phyloP scores from a whole-genome alignment of 768 basidiomycete genomes.

The Lepiota venenata region DNA sequence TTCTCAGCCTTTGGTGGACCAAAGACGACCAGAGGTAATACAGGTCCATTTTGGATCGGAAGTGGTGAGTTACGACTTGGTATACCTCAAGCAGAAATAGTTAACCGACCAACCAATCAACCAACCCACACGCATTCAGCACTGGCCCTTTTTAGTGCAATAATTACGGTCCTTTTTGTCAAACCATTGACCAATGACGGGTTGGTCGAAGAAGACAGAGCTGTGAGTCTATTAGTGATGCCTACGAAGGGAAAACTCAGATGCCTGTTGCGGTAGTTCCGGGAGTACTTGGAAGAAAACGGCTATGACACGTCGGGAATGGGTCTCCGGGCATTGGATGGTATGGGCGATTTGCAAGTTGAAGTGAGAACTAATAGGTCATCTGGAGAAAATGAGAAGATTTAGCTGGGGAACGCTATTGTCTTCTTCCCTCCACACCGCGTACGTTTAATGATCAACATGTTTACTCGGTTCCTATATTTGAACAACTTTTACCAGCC shows the following conservation, averaged over 20 bases:
- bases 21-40: slow-evolving; percentile 52
- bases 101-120: no score
- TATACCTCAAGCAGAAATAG: no score
- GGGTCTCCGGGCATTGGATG: slow-evolving; percentile 8
- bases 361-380: no score
- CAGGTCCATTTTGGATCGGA: slow-evolving; percentile 86
- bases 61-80: slow-evolving; percentile 42
- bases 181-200: slow-evolving; percentile 74
- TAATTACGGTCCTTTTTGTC: slow-evolving; percentile 70
- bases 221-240: slow-evolving; percentile 33
- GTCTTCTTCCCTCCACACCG: no score
- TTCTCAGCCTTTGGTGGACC: slow-evolving; percentile 57
- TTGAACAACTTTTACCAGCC: no score
- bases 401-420: no score
- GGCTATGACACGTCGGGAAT: slow-evolving; percentile 18
- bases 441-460: no score
- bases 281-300: slow-evolving; percentile 15
- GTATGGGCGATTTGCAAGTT: no score
- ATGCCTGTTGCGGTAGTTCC: slow-evolving; percentile 6
- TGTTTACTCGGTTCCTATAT: no score
- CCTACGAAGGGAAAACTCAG: not conserved
- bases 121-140: no score
- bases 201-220: slow-evolving; percentile 71
- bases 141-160: slow-evolving; percentile 75
- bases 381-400: no score